Evolutionary conservation across 805 yeast genomes (phyloP).

Genomic region (Kuraishia cidri): DNA sequence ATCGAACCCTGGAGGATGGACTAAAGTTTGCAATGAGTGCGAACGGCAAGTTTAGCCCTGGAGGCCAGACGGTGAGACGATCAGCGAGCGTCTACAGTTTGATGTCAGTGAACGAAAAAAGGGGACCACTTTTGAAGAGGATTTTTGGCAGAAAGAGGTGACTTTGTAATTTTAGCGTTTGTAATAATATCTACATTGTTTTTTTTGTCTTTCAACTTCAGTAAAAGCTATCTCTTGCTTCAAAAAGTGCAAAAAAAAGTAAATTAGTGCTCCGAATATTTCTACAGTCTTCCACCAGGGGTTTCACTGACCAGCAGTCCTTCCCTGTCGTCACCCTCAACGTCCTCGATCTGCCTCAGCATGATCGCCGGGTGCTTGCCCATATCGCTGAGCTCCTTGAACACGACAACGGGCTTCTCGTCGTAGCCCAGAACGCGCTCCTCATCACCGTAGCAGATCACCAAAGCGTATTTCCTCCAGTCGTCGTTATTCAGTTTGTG

Average conservation of each 20-base stretch:
- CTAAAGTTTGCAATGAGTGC: neutral
- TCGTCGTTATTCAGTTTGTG: conserved; percentile 72
- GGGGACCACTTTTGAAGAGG: neutral
- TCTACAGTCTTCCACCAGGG: conserved; percentile 31
- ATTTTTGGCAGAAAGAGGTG: conserved; percentile 1
- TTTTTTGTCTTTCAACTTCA: neutral
- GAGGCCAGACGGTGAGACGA: too few relatives aligned
- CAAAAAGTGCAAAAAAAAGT: neutral
- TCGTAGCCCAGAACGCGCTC: conserved; percentile 76
- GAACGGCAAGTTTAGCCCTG: neutral
- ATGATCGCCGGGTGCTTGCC: conserved; percentile 89
- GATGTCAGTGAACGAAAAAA: neutral
- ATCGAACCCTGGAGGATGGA: neutral
- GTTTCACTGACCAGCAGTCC: conserved; percentile 13
- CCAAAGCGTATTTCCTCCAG: conserved; percentile 83
- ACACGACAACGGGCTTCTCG: conserved; percentile 82
- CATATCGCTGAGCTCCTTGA: conserved; percentile 74
- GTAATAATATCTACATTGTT: conserved; percentile 1
- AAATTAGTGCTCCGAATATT: neutral
- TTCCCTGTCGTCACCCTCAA: conserved; percentile 16
- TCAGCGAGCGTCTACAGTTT: conserved; percentile 1
- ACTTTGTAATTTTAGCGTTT: conserved; percentile 4
- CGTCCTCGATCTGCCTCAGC: conserved; percentile 69
- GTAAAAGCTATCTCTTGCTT: conserved; percentile 1
- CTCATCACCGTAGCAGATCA: conserved; percentile 85